These are phyloP conservation scores for Yamadazyma mexicana DNA, from an alignment of 1,139 yeast genomes.

Conservation along the genomic window DNA sequence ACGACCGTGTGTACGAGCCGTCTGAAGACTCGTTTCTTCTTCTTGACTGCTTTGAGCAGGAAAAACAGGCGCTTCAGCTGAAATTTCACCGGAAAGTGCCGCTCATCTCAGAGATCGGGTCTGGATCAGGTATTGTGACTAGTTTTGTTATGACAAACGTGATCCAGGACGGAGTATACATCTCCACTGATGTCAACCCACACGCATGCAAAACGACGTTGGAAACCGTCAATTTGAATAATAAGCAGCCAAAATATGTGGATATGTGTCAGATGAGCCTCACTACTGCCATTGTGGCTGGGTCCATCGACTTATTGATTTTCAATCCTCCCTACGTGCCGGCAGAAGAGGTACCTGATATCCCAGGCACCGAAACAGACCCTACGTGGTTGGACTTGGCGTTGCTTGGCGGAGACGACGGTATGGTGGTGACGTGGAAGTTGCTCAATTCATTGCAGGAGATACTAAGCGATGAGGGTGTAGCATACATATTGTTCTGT, in stretches of 20 bases:
- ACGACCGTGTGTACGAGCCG: slow-evolving; percentile 77
- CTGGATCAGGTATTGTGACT: slow-evolving; percentile 88
- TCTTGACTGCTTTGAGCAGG: slow-evolving; percentile 74
- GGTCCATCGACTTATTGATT: slow-evolving; percentile 63
- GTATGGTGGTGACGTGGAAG: slow-evolving; percentile 79
- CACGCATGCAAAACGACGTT: slow-evolving; percentile 64
- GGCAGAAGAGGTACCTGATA: slow-evolving; percentile 58
- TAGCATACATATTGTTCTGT: slow-evolving; percentile 83
- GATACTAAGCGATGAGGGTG: slow-evolving; percentile 55
- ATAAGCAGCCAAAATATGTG: slow-evolving; percentile 18
- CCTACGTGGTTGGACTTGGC: slow-evolving; percentile 84
- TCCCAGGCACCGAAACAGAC: slow-evolving; percentile 54
- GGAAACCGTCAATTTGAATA: slow-evolving; percentile 51
- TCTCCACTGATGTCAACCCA: slow-evolving; percentile 80
- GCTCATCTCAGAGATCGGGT: slow-evolving; percentile 79
- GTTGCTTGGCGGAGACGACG: slow-evolving; percentile 81
- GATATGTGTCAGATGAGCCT: slow-evolving; percentile 65
- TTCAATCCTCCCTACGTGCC: slow-evolving; percentile 98
- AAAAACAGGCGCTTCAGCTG: slow-evolving; percentile 31
- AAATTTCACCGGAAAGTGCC: slow-evolving; percentile 40
- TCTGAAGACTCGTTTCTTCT: slow-evolving; percentile 87
- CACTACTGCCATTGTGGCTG: slow-evolving; percentile 46
- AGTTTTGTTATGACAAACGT: slow-evolving; percentile 65
- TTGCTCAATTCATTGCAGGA: slow-evolving; percentile 53
- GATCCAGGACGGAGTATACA: slow-evolving; percentile 47